Percentiles rank a stretch among this genome's conserved stretches.
Conservation (phyloP, 306 rosid genomes). For the Rubus idaeus region DNA sequence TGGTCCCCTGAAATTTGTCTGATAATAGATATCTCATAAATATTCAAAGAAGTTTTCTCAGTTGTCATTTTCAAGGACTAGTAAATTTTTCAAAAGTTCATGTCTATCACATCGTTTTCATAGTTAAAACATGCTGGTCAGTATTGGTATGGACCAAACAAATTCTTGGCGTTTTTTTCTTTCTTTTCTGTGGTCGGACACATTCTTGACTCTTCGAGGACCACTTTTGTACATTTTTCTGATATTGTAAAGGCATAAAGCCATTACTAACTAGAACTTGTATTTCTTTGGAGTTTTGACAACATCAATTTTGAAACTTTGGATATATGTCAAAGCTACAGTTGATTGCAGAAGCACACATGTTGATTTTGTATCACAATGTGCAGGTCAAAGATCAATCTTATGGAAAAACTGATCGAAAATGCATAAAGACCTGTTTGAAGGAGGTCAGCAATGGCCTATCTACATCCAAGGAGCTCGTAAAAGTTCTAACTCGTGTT, state of each 20-base stretch:
- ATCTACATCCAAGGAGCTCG: constrained; percentile 73
- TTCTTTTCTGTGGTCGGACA: background rate
- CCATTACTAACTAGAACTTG: background rate
- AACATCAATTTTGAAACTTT: background rate
- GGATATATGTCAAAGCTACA: background rate
- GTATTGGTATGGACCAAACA: background rate
- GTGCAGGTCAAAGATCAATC: constrained; percentile 46
- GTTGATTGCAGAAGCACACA: background rate
- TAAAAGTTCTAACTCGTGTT: constrained; percentile 64
- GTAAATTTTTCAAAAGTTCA: background rate
- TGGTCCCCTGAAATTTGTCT: constrained; percentile 16
- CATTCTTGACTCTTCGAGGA: background rate
- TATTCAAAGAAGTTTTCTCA: constrained; percentile 10
- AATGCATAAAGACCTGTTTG: constrained; percentile 40
- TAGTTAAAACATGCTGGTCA: background rate
- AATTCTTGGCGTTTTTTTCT: background rate
- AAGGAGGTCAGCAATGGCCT: constrained; percentile 75
- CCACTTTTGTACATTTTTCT: background rate
- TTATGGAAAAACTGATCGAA: constrained; percentile 37
- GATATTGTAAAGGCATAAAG: background rate
- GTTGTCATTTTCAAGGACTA: constrained; percentile 25
- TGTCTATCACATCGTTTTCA: background rate
- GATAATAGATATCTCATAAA: constrained; percentile 1
- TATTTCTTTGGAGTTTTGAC: background rate
- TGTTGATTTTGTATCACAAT: constrained; percentile 7